Evolutionary conservation across 208 protist genomes (phyloP), one percentile per base, ranked within the genome.

Genomic region (Sergeia podlipaevii): DNA sequence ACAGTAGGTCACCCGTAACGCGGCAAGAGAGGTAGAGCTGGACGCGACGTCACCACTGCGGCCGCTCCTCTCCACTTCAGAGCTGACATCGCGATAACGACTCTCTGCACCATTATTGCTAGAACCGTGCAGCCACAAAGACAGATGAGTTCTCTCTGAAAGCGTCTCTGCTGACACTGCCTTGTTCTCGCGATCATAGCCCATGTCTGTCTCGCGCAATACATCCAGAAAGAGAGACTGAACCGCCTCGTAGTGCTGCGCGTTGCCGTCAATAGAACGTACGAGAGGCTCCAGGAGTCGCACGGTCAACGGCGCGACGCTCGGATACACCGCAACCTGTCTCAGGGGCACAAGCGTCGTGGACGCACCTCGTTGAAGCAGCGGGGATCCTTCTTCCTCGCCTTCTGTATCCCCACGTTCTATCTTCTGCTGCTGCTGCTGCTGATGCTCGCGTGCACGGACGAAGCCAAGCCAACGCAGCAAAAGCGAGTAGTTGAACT

Each of bases 131-230:
- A n/a, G n/a, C n/a, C n/a, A n/a, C n/a, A n/a, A n/a, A n/a, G n/a
- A n/a, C n/a, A n/a, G n/a, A n/a, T n/a, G n/a, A n/a, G n/a, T n/a
- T n/a, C n/a, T n/a, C n/a, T n/a, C n/a, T n/a, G n/a, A n/a, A n/a
- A n/a, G n/a, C n/a, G n/a, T 60, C 42, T 11, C 26, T 47, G 32
- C 43, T 26, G 3, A 23, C 15, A 30, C 26, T 15, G 6, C 36
- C 0, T 41, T 18, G 10, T 50, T 54, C 2, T 44, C 29, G 1
- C 18, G 7, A 21, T 49, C 29, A 39, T 81, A 78, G 34, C 58
- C 76, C 1, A 68, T 60, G 20, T 81, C 80, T 0, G 73, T 77
- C 24, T 65, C 52, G 13, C 47, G 37, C 41, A 84, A 50, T 15
- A 84, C 26, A 7, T 45, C 24, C 30, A 66, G 20, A 17, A 79